A percentile compares a stretch with the other conserved stretches of the same genome.
Conservation (phyloP, 495 filamentous ascomycete genomes). For the Hypoxylon subgilvum region DNA sequence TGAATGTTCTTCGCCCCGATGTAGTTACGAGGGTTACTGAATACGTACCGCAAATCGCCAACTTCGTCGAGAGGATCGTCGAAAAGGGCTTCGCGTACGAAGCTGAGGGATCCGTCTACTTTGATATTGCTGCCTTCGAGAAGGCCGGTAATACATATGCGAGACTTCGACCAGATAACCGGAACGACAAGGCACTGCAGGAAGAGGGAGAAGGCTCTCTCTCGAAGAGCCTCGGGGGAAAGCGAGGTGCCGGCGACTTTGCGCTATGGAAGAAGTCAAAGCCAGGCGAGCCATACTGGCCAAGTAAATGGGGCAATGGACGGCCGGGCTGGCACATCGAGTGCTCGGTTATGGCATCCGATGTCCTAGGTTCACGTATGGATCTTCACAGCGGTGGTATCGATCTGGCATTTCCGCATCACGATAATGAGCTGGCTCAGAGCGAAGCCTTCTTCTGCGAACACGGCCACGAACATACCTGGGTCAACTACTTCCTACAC, state of each 20-base stretch:
- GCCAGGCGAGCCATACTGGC: conserved; percentile 90
- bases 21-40: conserved; percentile 86
- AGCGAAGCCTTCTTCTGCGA: conserved; percentile 82
- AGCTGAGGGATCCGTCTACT: conserved; percentile 87
- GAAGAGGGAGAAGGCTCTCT: conserved; percentile 91
- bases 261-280: conserved; percentile 95
- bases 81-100: conserved; percentile 89
- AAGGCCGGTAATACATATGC: conserved; percentile 82
- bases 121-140: conserved; percentile 89
- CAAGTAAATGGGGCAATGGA: conserved; percentile 82
- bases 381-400: conserved; percentile 95
- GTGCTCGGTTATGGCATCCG: conserved; percentile 95
- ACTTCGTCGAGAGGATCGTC: conserved; percentile 73
- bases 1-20: conserved; percentile 87
- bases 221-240: conserved; percentile 68
- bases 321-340: conserved; percentile 98
- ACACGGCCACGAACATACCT: conserved; percentile 66
- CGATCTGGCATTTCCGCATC: conserved; percentile 93
- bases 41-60: conserved; percentile 80
- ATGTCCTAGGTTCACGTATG: conserved; percentile 78
- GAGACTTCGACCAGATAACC: conserved; percentile 83
- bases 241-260: conserved; percentile 80
- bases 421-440: conserved; percentile 95
- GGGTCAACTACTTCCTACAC: conserved; percentile 96
- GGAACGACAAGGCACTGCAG: conserved; percentile 78